phyloP scores from a whole-genome alignment of 805 yeast genomes.

The Metschnikowia colocasiae region DNA sequence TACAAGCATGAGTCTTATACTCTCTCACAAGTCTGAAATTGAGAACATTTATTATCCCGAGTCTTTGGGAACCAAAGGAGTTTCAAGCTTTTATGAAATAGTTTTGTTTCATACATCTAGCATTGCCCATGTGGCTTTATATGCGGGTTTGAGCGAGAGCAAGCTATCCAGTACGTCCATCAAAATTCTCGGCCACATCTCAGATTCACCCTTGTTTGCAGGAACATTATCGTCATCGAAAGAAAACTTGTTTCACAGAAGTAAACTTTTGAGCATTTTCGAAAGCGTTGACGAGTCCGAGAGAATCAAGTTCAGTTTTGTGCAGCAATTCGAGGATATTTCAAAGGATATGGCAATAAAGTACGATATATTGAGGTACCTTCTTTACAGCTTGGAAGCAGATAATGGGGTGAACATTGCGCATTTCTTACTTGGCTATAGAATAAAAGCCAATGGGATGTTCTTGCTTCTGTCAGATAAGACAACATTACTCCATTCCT shows the following conservation, averaged over 20 bases:
- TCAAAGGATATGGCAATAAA: slow-evolving; percentile 45
- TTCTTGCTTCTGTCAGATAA: slow-evolving; percentile 48
- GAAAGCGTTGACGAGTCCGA: slow-evolving; percentile 76
- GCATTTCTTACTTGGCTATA: slow-evolving; percentile 78
- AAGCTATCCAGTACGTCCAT: slow-evolving; percentile 53
- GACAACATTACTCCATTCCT: slow-evolving; percentile 50
- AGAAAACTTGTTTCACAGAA: slow-evolving; percentile 40
- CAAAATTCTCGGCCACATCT: slow-evolving; percentile 48
- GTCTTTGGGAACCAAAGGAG: slow-evolving; percentile 54
- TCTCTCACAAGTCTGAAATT: slow-evolving; percentile 21
- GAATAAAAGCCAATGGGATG: slow-evolving; percentile 42
- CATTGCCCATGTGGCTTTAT: slow-evolving; percentile 70
- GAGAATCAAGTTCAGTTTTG: slow-evolving; percentile 68
- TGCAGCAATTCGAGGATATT: slow-evolving; percentile 52
- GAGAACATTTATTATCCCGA: slow-evolving; percentile 40
- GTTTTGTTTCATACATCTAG: slow-evolving; percentile 66
- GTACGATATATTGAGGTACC: slow-evolving; percentile 54
- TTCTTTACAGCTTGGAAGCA: slow-evolving; percentile 46
- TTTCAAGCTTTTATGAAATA: slow-evolving; percentile 66
- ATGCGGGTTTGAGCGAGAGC: slow-evolving; percentile 56
- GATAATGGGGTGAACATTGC: slow-evolving; percentile 51
- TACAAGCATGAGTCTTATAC: slow-evolving; percentile 27
- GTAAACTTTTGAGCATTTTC: slow-evolving; percentile 64
- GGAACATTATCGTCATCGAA: slow-evolving; percentile 14
- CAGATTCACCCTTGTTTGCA: slow-evolving; percentile 47